Evolutionary conservation across 306 rosid genomes (phyloP), one percentile per base, ranked within the genome.

Genomic region (Neltuma alba): DNA sequence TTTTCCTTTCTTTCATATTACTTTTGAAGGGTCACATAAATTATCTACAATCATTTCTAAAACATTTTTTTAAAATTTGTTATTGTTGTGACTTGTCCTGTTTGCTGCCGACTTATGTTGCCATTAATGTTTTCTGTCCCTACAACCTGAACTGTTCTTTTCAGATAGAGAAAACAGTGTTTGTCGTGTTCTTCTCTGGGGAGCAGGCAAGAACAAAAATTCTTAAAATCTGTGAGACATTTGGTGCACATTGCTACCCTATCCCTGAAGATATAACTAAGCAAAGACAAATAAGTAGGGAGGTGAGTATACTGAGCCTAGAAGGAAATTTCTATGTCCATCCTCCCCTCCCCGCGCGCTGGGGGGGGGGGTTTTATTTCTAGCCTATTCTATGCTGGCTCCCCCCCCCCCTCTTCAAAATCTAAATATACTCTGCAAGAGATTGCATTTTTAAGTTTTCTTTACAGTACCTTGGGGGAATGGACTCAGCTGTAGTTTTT

Each of bases 101-200:
- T 74, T 68, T 48, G 33, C 30, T 57, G 83, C 78, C 72, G 47
- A 54, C 65, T 81, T 79, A 70, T 81, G 68, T 72, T 79, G 37
- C 78, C 81, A 40, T 44, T 74, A 47, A 63, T 69, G 42, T 78
- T 30, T 77, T 77, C 63, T 76, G 69, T 80, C 77, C 31, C 67
- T 68, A n/a, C 38, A 13, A 76, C 76, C 34, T 31, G 42, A 64
- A 64, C 50, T 68, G 78, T 78, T 80, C 72, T 77, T 83, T 93
- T 78, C 92, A 96, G 99, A 90, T 93, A 69, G 99, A 96, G 82
- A 93, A 96, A 89, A 85, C 94, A 62, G 98, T 90, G 52, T 96
- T 91, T 54, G 98, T 96, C 48, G 99, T 96, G 79, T 96, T 93
- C 83, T 93, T 93, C 94, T 93, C 99, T 10, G 99, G 99, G 83